These are phyloP conservation scores for Aureobasidium sp. DNA, from an alignment of 2,329 filamentous ascomycete species.

Conservation along the genomic window DNA sequence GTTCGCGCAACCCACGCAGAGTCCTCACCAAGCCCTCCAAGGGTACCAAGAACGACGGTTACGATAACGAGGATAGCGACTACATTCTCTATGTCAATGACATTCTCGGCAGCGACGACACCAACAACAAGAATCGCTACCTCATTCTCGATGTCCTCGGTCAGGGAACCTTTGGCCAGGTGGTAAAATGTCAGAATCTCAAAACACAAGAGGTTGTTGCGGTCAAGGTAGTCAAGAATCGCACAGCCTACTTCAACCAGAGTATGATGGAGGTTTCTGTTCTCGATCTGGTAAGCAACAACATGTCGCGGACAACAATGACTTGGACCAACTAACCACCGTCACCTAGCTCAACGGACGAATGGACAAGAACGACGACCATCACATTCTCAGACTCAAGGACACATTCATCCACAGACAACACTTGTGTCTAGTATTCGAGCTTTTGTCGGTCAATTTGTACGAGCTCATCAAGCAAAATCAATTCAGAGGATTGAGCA, in stretches of 20 bases:
- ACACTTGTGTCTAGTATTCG: constrained; percentile 93
- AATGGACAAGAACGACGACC: constrained; percentile 98
- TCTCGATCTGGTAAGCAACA: constrained; percentile 67
- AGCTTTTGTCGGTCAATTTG: constrained; percentile 91
- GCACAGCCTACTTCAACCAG: constrained; percentile 98
- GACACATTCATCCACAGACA: constrained; percentile 98
- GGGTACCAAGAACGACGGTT: constrained; percentile 96
- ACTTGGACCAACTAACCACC: constrained; percentile 21
- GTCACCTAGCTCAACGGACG: constrained; percentile 77
- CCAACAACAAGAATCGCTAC: constrained; percentile 98
- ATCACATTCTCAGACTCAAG: constrained; percentile 87
- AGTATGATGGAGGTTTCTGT: constrained; percentile 99
- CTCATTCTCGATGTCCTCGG: constrained; percentile 94
- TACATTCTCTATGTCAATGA: constrained; percentile 99
- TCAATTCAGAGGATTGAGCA: constrained; percentile 94
- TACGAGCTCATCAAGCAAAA: constrained; percentile 99
- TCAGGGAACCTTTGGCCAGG: constrained; percentile 96
- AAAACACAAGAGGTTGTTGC: constrained; percentile 98
- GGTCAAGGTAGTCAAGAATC: constrained; percentile 98
- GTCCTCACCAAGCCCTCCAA: constrained; percentile 98
- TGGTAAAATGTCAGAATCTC: constrained; percentile 97
- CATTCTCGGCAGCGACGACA: constrained; percentile 94
- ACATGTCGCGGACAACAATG: background rate
- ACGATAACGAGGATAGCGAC: constrained; percentile 97
- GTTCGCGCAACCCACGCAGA: constrained; percentile 87